phyloP scores from a whole-genome alignment of 129 eudicot genomes.

The Ambrosia trifida region DNA sequence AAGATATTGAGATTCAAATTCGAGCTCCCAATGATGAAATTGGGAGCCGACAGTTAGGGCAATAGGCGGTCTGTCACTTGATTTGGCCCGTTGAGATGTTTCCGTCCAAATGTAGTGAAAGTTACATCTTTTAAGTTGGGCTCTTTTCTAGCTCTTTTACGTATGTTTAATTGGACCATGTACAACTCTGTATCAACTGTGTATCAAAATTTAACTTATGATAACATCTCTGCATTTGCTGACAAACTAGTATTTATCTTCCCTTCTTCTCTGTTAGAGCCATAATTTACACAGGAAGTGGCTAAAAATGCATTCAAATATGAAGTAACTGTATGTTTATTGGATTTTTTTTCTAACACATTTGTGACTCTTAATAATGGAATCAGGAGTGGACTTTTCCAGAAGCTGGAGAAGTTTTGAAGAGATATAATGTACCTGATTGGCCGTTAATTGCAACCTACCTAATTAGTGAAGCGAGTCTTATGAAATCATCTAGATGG shows the following conservation, averaged over 20 bases:
- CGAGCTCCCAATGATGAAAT: background rate
- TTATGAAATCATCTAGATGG: constrained; percentile 79
- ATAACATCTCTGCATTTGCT: constrained; percentile 1
- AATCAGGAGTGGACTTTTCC: constrained; percentile 85
- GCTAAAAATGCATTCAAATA: background rate
- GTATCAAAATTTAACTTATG: background rate
- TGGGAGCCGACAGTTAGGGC: background rate
- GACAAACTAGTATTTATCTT: constrained; percentile 10
- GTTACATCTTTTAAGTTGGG: too few relatives aligned
- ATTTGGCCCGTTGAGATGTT: background rate
- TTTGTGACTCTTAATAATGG: background rate
- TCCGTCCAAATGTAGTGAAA: background rate
- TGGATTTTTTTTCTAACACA: background rate
- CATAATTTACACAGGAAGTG: background rate
- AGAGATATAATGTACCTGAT: constrained; percentile 76
- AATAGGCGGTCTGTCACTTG: background rate
- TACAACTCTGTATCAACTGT: background rate
- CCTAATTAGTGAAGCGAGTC: constrained; percentile 85
- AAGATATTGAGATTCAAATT: too few relatives aligned
- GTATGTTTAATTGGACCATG: background rate
- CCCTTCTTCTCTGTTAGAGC: background rate
- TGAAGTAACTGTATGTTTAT: background rate
- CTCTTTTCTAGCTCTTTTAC: background rate
- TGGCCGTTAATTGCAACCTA: constrained; percentile 97
- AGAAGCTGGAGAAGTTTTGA: constrained; percentile 81